A percentile compares a stretch with the other conserved stretches of the same genome.
Evolutionary conservation across 2,329 filamentous ascomycete genomes (phyloP).

Genomic region (Colletotrichum siamense): DNA sequence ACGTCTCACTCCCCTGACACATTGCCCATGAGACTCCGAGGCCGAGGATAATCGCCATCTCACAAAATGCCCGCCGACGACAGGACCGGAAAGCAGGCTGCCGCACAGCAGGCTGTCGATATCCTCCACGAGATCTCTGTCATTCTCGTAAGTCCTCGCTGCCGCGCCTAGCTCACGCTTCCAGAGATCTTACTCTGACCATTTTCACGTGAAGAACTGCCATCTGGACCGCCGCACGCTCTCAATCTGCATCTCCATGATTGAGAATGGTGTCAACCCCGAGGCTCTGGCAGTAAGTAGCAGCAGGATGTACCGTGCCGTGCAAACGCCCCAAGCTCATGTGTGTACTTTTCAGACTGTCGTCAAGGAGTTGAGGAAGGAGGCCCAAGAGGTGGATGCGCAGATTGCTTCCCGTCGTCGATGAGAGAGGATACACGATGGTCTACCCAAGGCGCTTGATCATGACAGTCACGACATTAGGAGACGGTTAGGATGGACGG

Average conservation of each 20-base stretch:
- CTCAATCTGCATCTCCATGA: slow-evolving; percentile 94
- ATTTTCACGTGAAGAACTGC: slow-evolving; percentile 72
- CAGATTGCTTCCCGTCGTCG: slow-evolving; percentile 36
- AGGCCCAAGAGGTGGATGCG: slow-evolving; percentile 56
- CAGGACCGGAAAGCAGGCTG: slow-evolving; percentile 70
- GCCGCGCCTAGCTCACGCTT: neutral
- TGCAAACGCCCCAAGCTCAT: neutral
- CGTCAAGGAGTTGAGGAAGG: slow-evolving; percentile 64
- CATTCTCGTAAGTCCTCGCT: slow-evolving; percentile 72
- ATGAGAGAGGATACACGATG: neutral
- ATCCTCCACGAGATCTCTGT: slow-evolving; percentile 87
- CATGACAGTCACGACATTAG: neutral
- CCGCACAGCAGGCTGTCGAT: slow-evolving; percentile 82
- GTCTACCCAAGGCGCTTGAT: neutral
- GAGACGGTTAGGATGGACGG: neutral
- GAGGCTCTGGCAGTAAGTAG: slow-evolving; percentile 85
- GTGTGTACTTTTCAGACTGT: slow-evolving; percentile 51
- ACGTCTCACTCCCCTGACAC: neutral
- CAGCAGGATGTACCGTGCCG: neutral
- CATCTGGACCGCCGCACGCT: slow-evolving; percentile 89
- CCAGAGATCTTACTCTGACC: neutral
- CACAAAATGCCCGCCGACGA: slow-evolving; percentile 40
- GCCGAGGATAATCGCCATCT: neutral
- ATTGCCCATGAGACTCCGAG: neutral
- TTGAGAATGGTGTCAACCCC: slow-evolving; percentile 96